Evolutionary conservation across 116 monocot genomes (phyloP).

Genomic region (Trichopus zeylanicus): DNA sequence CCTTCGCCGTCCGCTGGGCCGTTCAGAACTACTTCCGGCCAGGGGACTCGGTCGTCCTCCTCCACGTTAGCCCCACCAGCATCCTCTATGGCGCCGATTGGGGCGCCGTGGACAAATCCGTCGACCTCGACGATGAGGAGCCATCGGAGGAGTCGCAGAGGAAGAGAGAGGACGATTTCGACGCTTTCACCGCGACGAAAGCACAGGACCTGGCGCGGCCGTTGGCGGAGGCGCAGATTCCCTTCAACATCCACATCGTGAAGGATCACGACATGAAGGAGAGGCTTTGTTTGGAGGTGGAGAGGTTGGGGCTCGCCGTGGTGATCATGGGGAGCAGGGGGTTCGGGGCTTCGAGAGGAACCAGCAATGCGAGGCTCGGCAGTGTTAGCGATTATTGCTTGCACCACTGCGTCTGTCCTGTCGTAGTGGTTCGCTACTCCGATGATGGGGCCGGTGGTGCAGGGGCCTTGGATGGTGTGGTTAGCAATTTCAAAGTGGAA

Average conservation of each 20-base stretch:
- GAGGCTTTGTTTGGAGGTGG: constrained; percentile 79
- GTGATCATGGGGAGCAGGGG: constrained; percentile 84
- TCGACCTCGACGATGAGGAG: too few relatives aligned
- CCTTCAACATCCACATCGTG: constrained; percentile 83
- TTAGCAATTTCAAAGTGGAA: background rate
- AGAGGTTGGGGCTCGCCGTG: constrained; percentile 61
- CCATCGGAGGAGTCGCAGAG: too few relatives aligned
- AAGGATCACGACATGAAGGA: constrained; percentile 95
- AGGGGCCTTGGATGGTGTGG: background rate
- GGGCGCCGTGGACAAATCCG: too few relatives aligned
- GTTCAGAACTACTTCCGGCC: too few relatives aligned
- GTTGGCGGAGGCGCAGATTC: too few relatives aligned
- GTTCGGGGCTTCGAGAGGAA: constrained; percentile 47
- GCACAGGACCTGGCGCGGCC: too few relatives aligned
- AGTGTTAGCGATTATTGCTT: constrained; percentile 87
- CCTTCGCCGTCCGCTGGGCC: too few relatives aligned
- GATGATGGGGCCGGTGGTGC: constrained; percentile 29
- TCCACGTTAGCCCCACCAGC: too few relatives aligned
- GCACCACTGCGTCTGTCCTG: constrained; percentile 76
- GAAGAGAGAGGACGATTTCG: too few relatives aligned
- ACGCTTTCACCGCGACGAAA: too few relatives aligned
- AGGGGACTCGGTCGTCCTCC: too few relatives aligned
- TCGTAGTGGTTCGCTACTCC: constrained; percentile 63
- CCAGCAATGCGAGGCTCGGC: constrained; percentile 51
- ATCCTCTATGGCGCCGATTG: too few relatives aligned